These are phyloP conservation scores for Corynespora cassiicola DNA, from an alignment of 2,329 filamentous ascomycete genomes.

Conservation along the genomic window DNA sequence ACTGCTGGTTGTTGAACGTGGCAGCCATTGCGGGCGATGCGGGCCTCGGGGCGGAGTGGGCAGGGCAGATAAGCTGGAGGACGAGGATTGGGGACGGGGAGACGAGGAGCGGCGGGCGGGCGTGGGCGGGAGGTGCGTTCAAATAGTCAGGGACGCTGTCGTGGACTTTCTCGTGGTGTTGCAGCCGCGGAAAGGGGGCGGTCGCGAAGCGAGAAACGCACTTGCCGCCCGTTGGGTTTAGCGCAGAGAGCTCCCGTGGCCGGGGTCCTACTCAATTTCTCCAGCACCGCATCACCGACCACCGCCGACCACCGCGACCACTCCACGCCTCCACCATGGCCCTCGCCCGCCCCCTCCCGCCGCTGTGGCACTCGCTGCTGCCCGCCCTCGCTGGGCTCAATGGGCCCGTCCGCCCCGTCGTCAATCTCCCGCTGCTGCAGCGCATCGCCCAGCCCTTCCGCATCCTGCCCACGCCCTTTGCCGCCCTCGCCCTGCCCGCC, in stretches of 20 bases:
- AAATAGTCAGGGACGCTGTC: constrained; percentile 41
- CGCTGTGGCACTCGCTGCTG: constrained; percentile 60
- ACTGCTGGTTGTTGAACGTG: constrained; percentile 64
- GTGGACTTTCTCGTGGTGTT: constrained; percentile 46
- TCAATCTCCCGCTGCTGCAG: constrained; percentile 50
- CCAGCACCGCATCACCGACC: constrained; percentile 23
- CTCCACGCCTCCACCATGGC: constrained; percentile 31
- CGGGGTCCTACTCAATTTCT: constrained; percentile 33
- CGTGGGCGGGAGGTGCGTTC: constrained; percentile 25
- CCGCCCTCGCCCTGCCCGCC: constrained; percentile 58
- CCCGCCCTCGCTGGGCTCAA: constrained; percentile 55
- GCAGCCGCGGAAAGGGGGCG: constrained; percentile 50
- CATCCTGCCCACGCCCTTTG: constrained; percentile 67
- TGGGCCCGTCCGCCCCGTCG: constrained; percentile 47
- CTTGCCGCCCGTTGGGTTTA: constrained; percentile 34
- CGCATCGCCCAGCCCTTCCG: constrained; percentile 58
- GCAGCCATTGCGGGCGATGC: constrained; percentile 63
- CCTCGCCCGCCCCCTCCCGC: constrained; percentile 50
- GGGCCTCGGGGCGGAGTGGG: constrained; percentile 28
- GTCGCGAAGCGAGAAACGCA: constrained; percentile 45
- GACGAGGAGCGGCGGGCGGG: constrained; percentile 19
- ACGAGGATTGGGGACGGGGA: constrained; percentile 14
- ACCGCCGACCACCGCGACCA: constrained; percentile 10
- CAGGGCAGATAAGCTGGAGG: constrained; percentile 14
- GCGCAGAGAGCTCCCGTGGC: constrained; percentile 30